Evolutionary conservation across 2,329 filamentous ascomycete species (phyloP), one percentile per base, ranked within the genome.

Genomic region (Plectosphaerella plurivora): DNA sequence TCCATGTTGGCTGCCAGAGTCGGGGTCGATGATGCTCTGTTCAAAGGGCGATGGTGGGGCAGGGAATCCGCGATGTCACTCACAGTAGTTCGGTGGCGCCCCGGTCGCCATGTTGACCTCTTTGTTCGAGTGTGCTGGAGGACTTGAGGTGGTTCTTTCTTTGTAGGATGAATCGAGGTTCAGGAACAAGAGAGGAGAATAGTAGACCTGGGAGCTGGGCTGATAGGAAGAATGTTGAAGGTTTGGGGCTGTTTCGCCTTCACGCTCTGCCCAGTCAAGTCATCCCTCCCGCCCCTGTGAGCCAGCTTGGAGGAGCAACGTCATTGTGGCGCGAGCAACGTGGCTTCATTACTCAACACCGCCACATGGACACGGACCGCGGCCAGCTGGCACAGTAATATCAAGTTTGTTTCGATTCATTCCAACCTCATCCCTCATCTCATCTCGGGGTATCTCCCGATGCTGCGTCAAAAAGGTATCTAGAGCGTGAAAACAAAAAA

Each of bases 41-140:
- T 22, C 15, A 39, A 47, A 52, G 54, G 51, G 18, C 41, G 51
- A 35, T 39, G 44, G 20, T 24, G 37, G 49, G 28, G 28, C 25
- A 51, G n/a, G 46, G 62, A 50, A 61, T 33, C 28, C 28, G 28
- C 11, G 15, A 11, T 20, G 45, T 35, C 36, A 60, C 77, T 61
- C 71, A 83, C 82, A 85, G 63, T 85, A 85, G 61, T 85, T 77
- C 18, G 81, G 78, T 28, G 79, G 79, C 9, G 73, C 59, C 50
- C 68, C 69, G 46, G 68, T 28, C 45, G 53, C 56, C 50, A 57
- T 56, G 16, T 45, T 53, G 44, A 16, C 4, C 16, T 18, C 41
- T 20, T 33, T 33, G 28, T 33, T 33, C 8, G 28, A 33, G 11
- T 12, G 7, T 2, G 28, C 11, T 12, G 3, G 11, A 33, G 28